Evolutionary conservation across 352 stramenopile species (phyloP).

Genomic region (Elongisporangium undulatum): DNA sequence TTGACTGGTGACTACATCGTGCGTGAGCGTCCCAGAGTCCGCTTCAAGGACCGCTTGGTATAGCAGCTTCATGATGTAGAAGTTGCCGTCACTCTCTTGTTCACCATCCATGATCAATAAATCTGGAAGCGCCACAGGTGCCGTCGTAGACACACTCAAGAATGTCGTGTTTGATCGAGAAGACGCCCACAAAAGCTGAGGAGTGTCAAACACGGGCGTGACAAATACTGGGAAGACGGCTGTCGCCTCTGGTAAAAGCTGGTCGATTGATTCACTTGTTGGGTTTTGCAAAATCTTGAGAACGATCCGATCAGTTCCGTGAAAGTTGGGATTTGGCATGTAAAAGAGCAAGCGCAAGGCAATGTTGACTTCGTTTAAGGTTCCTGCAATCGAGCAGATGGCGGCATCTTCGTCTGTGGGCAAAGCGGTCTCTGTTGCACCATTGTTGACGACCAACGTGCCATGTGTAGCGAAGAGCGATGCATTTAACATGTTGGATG

Average conservation of each 20-base stretch:
- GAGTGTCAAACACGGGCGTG: constrained; percentile 17
- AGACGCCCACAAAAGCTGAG: constrained; percentile 17
- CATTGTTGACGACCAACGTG: constrained; percentile 1
- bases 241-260: not conserved
- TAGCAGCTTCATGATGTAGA: not conserved
- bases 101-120: constrained; percentile 5
- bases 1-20: not conserved
- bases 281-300: constrained; percentile 7
- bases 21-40: not conserved
- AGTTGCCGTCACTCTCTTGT: not conserved
- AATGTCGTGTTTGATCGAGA: constrained; percentile 9
- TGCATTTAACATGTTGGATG: constrained; percentile 6
- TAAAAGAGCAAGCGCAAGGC: constrained; percentile 8
- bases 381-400: not conserved
- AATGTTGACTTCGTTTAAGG: not conserved
- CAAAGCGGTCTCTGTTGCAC: constrained; percentile 3
- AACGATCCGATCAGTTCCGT: constrained; percentile 18
- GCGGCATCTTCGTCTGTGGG: constrained; percentile 5
- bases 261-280: not conserved
- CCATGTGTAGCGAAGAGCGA: not conserved
- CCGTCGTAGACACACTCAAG: not conserved
- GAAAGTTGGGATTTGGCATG: constrained; percentile 14
- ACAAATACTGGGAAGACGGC: constrained; percentile 33
- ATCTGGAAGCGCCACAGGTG: constrained; percentile 1
- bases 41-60: not conserved